These are phyloP conservation scores for Sporothrix curviconia DNA, from an alignment of 2,329 filamentous ascomycete species.

Conservation along the genomic window DNA sequence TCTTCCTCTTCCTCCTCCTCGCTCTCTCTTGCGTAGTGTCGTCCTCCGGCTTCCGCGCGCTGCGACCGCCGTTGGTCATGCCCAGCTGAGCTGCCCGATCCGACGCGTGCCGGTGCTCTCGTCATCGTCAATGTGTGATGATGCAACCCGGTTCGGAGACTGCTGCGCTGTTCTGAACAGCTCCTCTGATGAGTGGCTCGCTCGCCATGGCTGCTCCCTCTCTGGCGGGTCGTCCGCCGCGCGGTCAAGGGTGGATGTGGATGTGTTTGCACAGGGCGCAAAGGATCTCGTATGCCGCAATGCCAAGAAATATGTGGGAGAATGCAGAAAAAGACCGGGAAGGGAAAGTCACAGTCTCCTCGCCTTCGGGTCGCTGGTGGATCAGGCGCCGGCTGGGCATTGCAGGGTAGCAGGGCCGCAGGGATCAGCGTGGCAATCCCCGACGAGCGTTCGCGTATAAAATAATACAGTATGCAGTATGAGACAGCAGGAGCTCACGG, in stretches of 20 bases:
- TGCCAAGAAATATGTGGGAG: neutral
- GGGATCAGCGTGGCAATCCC: slow-evolving; percentile 10
- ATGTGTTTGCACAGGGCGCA: slow-evolving; percentile 1
- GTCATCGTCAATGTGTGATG: slow-evolving; percentile 24
- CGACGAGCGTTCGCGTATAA: neutral
- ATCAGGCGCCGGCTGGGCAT: slow-evolving; percentile 15
- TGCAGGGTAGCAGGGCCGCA: slow-evolving; percentile 7
- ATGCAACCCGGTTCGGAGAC: slow-evolving; percentile 40
- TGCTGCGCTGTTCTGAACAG: slow-evolving; percentile 49
- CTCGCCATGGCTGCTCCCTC: slow-evolving; percentile 35
- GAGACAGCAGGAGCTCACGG: neutral
- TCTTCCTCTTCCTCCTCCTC: slow-evolving; percentile 26
- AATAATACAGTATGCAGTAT: neutral
- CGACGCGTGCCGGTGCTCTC: slow-evolving; percentile 26
- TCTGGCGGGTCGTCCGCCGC: neutral
- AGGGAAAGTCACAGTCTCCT: slow-evolving; percentile 1
- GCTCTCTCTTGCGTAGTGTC: slow-evolving; percentile 32
- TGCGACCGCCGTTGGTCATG: slow-evolving; percentile 21
- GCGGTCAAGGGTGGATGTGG: neutral
- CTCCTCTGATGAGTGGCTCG: slow-evolving; percentile 49
- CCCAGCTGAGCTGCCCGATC: slow-evolving; percentile 24
- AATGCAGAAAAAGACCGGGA: neutral
- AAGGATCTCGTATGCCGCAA: neutral
- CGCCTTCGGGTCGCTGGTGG: neutral
- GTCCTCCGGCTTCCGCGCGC: slow-evolving; percentile 36